phyloP scores from a whole-genome alignment of 2,329 filamentous ascomycete genomes.

The Hawksworthiomyces lignivorus region DNA sequence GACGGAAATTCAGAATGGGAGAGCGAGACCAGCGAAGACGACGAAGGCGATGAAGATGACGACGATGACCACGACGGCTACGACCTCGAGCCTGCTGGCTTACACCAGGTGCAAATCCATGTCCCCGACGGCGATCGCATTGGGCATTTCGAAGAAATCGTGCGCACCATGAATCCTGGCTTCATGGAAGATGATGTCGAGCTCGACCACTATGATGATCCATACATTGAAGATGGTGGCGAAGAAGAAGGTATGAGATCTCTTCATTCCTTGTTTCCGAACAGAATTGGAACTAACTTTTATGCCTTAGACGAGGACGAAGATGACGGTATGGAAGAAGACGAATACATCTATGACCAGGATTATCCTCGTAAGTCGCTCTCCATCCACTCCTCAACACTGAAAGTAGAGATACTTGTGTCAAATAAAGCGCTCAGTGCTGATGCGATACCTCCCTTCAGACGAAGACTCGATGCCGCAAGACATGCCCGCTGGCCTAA shows the following conservation, averaged over 20 bases:
- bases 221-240: constrained; percentile 45
- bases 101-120: constrained; percentile 32
- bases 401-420: no score
- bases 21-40: constrained; percentile 51
- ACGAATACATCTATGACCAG: constrained; percentile 55
- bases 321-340: constrained; percentile 64
- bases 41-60: constrained; percentile 40
- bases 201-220: constrained; percentile 42
- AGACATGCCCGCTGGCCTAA: constrained; percentile 38
- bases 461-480: constrained; percentile 36
- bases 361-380: constrained; percentile 46
- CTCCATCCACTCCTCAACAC: no score
- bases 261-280: neutral
- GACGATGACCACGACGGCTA: constrained; percentile 20
- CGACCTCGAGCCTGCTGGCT: neutral
- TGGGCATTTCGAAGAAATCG: constrained; percentile 31
- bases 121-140: constrained; percentile 46
- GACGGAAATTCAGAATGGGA: constrained; percentile 56
- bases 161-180: constrained; percentile 9
- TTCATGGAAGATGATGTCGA: constrained; percentile 35
- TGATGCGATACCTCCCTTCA: no score
- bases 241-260: constrained; percentile 56
- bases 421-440: no score
- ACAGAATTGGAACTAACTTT: neutral
- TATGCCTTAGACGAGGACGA: constrained; percentile 44